Evolutionary conservation across 768 basidiomycete species (phyloP).

Genomic region (Mycena capillaripes): DNA sequence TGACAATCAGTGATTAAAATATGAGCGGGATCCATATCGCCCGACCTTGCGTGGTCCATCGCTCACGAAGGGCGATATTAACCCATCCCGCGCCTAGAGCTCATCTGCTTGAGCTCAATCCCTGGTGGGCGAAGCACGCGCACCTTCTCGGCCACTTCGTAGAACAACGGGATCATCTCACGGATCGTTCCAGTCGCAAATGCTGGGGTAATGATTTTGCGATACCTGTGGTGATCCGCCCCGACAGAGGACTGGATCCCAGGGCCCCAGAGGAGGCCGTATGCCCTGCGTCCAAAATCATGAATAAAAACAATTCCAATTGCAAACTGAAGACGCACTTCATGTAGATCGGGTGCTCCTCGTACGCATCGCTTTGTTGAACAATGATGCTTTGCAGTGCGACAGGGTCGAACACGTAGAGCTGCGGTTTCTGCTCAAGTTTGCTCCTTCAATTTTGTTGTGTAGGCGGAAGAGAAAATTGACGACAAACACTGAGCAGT

Average conservation of each 20-base stretch:
- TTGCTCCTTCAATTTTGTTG: too few relatives aligned
- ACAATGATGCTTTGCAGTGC: conserved; percentile 20
- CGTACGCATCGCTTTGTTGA: not conserved
- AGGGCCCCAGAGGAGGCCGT: not conserved
- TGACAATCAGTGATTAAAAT: too few relatives aligned
- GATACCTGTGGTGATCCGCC: not conserved
- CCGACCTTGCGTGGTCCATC: not conserved
- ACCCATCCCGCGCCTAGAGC: not conserved
- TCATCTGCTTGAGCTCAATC: not conserved
- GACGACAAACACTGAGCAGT: not conserved
- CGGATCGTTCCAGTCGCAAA: conserved; percentile 1
- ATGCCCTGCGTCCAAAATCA: not conserved
- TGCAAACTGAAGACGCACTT: not conserved
- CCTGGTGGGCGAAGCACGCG: too few relatives aligned
- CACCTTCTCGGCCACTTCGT: conserved; percentile 9
- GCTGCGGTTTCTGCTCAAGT: not conserved
- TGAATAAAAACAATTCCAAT: not conserved
- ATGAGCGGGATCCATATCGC: too few relatives aligned
- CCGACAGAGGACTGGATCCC: not conserved
- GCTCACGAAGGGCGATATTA: not conserved
- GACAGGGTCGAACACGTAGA: conserved; percentile 18
- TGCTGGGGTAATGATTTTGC: conserved; percentile 10
- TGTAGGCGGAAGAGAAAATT: too few relatives aligned
- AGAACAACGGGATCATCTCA: conserved; percentile 7
- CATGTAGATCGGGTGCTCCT: not conserved